phyloP scores from a whole-genome alignment of 345 rosid species.

The Euphorbia peplus region DNA sequence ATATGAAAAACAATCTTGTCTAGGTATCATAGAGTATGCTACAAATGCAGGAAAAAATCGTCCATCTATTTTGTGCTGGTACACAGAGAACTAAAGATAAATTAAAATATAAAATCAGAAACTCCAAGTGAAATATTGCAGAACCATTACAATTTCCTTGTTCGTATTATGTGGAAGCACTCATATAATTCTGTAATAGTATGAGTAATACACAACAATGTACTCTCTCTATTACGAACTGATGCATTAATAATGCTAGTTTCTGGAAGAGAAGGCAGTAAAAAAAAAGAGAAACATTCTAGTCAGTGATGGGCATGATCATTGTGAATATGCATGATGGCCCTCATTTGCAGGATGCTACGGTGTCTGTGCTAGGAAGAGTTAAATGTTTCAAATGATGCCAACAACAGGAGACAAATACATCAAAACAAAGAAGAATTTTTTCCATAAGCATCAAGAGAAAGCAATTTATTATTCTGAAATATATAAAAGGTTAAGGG shows the following conservation, averaged over 20 bases:
- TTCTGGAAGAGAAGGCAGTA: too few species aligned
- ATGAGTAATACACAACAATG: not conserved
- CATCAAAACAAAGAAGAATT: not conserved
- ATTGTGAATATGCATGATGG: not conserved
- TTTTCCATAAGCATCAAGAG: not conserved
- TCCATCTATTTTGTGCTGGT: not conserved
- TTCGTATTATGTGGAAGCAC: not conserved
- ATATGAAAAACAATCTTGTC: not conserved
- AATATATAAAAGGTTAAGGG: constrained; percentile 22
- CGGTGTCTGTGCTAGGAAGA: not conserved
- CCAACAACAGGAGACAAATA: constrained; percentile 7
- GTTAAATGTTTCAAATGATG: not conserved
- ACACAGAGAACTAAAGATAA: not conserved
- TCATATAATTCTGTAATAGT: not conserved
- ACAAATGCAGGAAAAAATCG: not conserved
- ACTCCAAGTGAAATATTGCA: not conserved
- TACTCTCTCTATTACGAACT: too few species aligned
- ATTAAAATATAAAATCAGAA: not conserved
- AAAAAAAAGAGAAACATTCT: not conserved
- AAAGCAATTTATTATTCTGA: constrained; percentile 3
- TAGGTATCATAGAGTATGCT: not conserved
- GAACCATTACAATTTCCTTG: not conserved
- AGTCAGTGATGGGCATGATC: not conserved
- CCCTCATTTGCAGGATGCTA: not conserved
- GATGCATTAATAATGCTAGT: too few species aligned